Percentiles rank a stretch among this genome's conserved stretches.
phyloP scores from a whole-genome alignment of 2,329 filamentous ascomycete species.

The Cladobotryum protrusum region DNA sequence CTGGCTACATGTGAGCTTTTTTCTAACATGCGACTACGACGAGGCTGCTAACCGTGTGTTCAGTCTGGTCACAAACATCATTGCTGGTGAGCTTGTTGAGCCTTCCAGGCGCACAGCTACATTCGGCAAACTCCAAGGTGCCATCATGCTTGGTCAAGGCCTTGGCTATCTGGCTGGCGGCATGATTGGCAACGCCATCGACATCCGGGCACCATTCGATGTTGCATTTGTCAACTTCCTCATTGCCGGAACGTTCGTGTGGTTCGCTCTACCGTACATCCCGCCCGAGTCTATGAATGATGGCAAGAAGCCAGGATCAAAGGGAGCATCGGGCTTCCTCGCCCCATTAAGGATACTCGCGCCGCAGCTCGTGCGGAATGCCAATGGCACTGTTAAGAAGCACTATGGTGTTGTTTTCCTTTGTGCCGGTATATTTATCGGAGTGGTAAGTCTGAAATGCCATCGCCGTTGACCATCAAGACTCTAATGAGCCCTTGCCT shows the following conservation, averaged over 20 bases:
- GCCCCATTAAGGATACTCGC: conserved; percentile 57
- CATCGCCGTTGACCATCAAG: neutral
- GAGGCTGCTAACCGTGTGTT: rapidly evolving
- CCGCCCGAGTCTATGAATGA: conserved; percentile 30
- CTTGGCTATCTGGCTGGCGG: conserved; percentile 61
- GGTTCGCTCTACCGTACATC: conserved; percentile 43
- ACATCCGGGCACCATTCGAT: conserved; percentile 59
- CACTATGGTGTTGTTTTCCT: conserved; percentile 60
- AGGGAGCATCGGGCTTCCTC: conserved; percentile 48
- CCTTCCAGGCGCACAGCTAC: conserved; percentile 55
- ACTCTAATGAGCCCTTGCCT: neutral
- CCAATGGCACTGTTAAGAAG: conserved; percentile 42
- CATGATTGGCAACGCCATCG: conserved; percentile 55
- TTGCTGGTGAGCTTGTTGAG: conserved; percentile 58
- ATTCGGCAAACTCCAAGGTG: conserved; percentile 60
- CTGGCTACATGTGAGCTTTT: conserved; percentile 53
- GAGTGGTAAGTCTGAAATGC: conserved; percentile 41
- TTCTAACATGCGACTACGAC: too few relatives aligned
- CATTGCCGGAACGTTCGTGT: conserved; percentile 36
- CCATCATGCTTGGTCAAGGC: conserved; percentile 60
- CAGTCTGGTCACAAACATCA: conserved; percentile 59
- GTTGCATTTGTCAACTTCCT: conserved; percentile 54
- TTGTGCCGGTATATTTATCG: conserved; percentile 59
- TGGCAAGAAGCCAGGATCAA: conserved; percentile 20
- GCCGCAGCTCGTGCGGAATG: conserved; percentile 48